phyloP scores from a whole-genome alignment of 2,329 filamentous ascomycete genomes.

The Fusarium sacchari region DNA sequence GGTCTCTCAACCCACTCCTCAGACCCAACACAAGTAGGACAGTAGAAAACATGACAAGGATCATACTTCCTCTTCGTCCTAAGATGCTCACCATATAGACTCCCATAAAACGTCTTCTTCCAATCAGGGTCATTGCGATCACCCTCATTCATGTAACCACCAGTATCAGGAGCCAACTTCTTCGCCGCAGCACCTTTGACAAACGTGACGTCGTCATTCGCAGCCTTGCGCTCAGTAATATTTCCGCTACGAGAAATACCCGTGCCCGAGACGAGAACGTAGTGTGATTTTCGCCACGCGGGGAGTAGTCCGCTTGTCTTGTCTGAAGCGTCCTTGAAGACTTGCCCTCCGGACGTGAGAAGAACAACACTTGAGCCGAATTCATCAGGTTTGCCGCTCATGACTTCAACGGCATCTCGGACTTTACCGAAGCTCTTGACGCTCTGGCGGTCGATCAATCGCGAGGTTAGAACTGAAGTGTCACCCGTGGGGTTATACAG shows the following conservation, averaged over 20 bases:
- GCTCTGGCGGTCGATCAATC: slow-evolving; percentile 11
- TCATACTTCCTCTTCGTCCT: slow-evolving; percentile 24
- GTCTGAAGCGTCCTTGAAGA: slow-evolving; percentile 21
- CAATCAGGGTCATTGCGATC: slow-evolving; percentile 29
- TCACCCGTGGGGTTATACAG: slow-evolving; percentile 9
- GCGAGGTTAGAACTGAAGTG: slow-evolving; percentile 12
- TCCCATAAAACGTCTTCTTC: slow-evolving; percentile 9
- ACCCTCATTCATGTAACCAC: slow-evolving; percentile 24
- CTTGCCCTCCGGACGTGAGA: slow-evolving; percentile 20
- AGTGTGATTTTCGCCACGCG: slow-evolving; percentile 24
- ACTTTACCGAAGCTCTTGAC: not conserved
- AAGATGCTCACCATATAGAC: slow-evolving; percentile 4
- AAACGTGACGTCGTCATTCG: slow-evolving; percentile 7
- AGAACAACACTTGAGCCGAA: slow-evolving; percentile 24
- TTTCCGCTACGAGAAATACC: not conserved
- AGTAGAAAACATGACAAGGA: slow-evolving; percentile 26
- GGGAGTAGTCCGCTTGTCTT: slow-evolving; percentile 7
- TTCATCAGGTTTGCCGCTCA: slow-evolving; percentile 16
- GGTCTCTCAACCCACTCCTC: slow-evolving; percentile 14
- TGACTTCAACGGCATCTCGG: slow-evolving; percentile 10
- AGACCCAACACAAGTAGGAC: slow-evolving; percentile 29
- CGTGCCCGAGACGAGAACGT: not conserved
- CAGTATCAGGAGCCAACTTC: slow-evolving; percentile 25
- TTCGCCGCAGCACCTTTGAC: slow-evolving; percentile 23
- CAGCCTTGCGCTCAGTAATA: not conserved